These are phyloP conservation scores for Cystobasidium slooffiae DNA, from an alignment of 1,284 basidiomycete species.

Conservation along the genomic window DNA sequence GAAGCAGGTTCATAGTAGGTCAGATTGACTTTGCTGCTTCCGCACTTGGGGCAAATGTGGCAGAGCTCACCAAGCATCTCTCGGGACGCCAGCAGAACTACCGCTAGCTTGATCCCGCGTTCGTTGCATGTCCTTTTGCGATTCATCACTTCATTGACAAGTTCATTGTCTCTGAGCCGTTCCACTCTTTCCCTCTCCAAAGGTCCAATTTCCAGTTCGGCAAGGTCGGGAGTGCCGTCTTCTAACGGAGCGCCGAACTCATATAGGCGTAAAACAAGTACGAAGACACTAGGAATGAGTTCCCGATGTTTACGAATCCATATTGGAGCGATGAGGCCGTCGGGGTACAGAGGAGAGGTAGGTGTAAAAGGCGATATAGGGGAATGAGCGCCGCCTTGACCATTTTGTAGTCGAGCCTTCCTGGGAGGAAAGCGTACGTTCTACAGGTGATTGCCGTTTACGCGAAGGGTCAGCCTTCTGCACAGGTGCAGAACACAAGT, in stretches of 20 bases:
- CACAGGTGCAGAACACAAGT: neutral
- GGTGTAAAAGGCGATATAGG: conserved; percentile 87
- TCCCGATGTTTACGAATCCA: conserved; percentile 96
- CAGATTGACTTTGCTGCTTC: too few species aligned
- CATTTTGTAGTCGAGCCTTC: conserved; percentile 65
- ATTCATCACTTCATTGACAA: conserved; percentile 75
- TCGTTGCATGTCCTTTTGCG: conserved; percentile 79
- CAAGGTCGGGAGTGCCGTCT: conserved; percentile 46
- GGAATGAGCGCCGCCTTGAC: conserved; percentile 65
- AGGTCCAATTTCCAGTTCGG: conserved; percentile 20
- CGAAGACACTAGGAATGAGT: conserved; percentile 87
- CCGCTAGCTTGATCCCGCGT: conserved; percentile 88
- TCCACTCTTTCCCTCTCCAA: conserved; percentile 68
- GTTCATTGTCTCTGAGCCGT: conserved; percentile 70
- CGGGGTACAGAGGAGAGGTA: conserved; percentile 84
- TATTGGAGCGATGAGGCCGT: conserved; percentile 92
- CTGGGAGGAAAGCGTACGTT: conserved; percentile 81
- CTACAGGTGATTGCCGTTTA: conserved; percentile 53
- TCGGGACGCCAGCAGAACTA: conserved; percentile 87
- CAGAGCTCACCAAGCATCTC: conserved; percentile 69
- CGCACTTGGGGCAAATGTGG: neutral
- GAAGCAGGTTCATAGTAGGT: neutral
- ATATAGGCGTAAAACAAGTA: conserved; percentile 81
- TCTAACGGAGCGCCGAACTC: conserved; percentile 62
- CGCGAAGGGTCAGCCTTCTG: conserved; percentile 16